Evolutionary conservation across 805 yeast genomes (phyloP), one percentile per base, ranked within the genome.

Genomic region (Pichia eremophila): DNA sequence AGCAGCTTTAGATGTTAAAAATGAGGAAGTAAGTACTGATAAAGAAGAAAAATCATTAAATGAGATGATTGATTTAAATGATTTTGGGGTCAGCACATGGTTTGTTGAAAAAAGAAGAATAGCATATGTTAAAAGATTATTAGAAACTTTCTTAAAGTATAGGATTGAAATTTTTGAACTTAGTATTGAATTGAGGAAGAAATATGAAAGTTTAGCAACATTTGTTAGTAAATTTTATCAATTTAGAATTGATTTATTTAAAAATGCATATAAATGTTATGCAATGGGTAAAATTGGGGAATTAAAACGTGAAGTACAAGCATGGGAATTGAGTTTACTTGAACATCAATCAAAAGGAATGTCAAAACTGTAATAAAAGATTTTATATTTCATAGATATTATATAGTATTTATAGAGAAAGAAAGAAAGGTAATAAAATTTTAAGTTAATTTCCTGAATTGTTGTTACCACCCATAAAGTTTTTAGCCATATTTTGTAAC

Each of bases 401-500:
- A 29, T 29, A 29, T 29, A 29, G 14, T 10, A 29, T 29, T 29
- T 29, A 10, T 12, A 12, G 32, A 29, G 14, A 29, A 12, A 29
- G 32, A 29, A 29, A 29, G 14, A 8, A 29, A 29, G 32, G 6
- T 29, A 3, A 9, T 2, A 5, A 9, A 29, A 3, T 29, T 29
- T 10, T 7, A 29, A 29, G 32, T 29, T 29, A 29, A 12, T 29
- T 29, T 29, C 32, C 32, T 2, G 32, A 29, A 12, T 34, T 36
- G 45, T 64, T 64, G 7, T 52, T 46, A 32, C 78, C 77, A 43
- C 85, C 84, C 76, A 82, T 75, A 60, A 87, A 81, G 57, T 73
- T 83, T 48, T 70, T 74, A 34, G 90, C 93, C 78, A 84, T 68
- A 53, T 82, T 77, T 63, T 73, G 79, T 41, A 88, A 68, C 72